Base-by-base conservation (phyloP, 2,329 filamentous ascomycete genomes). In the Exophiala xenobiotica region DNA sequence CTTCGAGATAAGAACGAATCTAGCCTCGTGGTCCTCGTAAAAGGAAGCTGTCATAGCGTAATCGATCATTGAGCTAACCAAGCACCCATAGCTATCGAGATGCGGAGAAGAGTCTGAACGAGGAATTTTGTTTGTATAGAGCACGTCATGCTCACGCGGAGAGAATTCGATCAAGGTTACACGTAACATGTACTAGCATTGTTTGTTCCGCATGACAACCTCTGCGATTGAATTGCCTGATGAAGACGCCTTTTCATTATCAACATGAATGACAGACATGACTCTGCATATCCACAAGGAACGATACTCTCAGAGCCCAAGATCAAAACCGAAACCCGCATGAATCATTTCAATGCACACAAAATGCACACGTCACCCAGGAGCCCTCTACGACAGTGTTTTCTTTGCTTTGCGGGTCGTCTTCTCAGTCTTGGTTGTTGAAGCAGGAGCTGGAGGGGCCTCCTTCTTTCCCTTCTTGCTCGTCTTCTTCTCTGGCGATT, bases 381-480 rank as follows among this genome's bases (percentile, higher is more conserved):
- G 6, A 24, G 8, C 23, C 24, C 11, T 39, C 26, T 40, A 18
- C 9, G 43, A 19, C 27, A 12, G 16, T 56, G 26, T 53, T 44
- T 61, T 62, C 53, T 59, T 59, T 7, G 54, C 49, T 46, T 61
- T 61, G 49, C 59, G 58, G 18, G 31, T 14, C 33, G 52, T 48
- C 51, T 62, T 62, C 54, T 62, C 60, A 31, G 38, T 37, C 54
- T 62, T 62, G 26, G 53, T 18, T 4, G 56, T 43, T 27, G 57
- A 55, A 3, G 53, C 50, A 14, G 58, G 54, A 18, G 54, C 46
- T 8, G 56, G 42, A 9, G 49, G 42, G 27, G 57, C 67, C 55
- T 74, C 71, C 59, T 72, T 74, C 70, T 74, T 75, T 57, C 70
- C 68, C 71, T 76, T 77, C 68, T 76, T n/a, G n/a, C n/a, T 77